phyloP scores from a whole-genome alignment of 2,329 filamentous ascomycete genomes.

The Fusarium beomiforme region DNA sequence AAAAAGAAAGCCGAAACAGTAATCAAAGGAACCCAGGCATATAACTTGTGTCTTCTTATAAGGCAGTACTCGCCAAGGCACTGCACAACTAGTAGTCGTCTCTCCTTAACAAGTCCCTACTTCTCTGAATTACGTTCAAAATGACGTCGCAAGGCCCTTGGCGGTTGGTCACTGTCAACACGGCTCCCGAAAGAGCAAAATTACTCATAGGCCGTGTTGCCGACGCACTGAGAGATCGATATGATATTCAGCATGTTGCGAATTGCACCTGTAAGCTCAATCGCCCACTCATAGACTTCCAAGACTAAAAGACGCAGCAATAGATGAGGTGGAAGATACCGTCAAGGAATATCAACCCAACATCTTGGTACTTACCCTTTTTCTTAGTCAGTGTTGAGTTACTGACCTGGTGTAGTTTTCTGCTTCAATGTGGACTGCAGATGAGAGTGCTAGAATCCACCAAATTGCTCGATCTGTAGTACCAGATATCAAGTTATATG shows the following conservation, averaged over 20 bases:
- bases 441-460: background rate
- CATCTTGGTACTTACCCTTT: background rate
- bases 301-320: background rate
- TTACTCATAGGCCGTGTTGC: background rate
- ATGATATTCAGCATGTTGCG: background rate
- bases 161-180: background rate
- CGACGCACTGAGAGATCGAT: background rate
- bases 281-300: too few relatives aligned
- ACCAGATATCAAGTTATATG: background rate
- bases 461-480: background rate
- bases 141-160: background rate
- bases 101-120: background rate
- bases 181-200: background rate
- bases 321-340: background rate
- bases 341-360: background rate
- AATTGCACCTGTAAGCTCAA: background rate
- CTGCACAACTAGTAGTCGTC: background rate
- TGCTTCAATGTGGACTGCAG: background rate
- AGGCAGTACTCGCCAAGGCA: background rate
- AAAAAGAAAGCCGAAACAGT: too few relatives aligned
- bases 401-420: background rate
- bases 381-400: background rate
- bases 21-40: too few relatives aligned
- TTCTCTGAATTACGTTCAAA: background rate
- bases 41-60: background rate